phyloP scores from a whole-genome alignment of 176 grass and related monocot genomes.

The Aegilops sharonensis region DNA sequence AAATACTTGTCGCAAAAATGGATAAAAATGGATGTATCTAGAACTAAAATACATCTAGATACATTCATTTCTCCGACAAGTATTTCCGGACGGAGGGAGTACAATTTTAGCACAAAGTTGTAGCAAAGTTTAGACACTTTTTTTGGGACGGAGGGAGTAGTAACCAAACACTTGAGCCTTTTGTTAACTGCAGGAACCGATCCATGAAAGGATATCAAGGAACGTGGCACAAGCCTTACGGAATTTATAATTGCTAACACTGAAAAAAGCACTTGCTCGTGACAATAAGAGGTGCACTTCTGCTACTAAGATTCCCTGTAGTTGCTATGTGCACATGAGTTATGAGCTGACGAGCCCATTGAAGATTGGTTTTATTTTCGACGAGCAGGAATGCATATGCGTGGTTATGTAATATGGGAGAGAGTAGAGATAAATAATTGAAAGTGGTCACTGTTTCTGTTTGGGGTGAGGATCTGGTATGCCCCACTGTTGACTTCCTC shows the following conservation, averaged over 20 bases:
- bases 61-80: too few relatives aligned
- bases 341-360: not conserved
- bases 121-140: too few relatives aligned
- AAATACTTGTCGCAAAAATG: too few relatives aligned
- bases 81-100: too few relatives aligned
- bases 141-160: not conserved
- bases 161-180: conserved; percentile 7
- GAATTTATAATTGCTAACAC: conserved; percentile 39
- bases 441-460: not conserved
- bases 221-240: conserved; percentile 59
- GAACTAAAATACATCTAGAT: too few relatives aligned
- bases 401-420: not conserved
- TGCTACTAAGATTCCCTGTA: not conserved
- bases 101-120: too few relatives aligned
- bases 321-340: conserved; percentile 11
- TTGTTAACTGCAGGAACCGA: conserved; percentile 58
- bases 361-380: not conserved
- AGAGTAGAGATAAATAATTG: not conserved
- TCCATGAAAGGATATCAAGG: conserved; percentile 84
- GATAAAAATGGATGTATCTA: too few relatives aligned
- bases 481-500: not conserved
- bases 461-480: not conserved
- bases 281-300: conserved; percentile 32
- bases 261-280: not conserved
- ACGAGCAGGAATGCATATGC: not conserved